Percentiles rank a stretch among this genome's conserved stretches.
Conservation (phyloP, 1,139 yeast genomes). For the Scheffersomyces quercinus region DNA sequence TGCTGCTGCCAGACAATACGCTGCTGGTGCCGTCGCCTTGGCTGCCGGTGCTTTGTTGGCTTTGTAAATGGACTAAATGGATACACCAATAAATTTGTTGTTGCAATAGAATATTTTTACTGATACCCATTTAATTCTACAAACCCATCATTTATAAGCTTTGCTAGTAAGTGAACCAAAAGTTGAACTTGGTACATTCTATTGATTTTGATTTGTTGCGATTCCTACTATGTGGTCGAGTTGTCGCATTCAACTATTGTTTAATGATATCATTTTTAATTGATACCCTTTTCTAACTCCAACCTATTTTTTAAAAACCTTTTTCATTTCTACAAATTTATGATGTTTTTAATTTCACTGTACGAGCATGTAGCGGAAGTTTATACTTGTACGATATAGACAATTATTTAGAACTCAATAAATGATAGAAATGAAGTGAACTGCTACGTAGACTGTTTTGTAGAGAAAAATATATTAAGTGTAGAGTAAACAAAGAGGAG, state of each 20-base stretch:
- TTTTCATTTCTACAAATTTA: neutral
- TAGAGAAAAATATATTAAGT: too few species aligned
- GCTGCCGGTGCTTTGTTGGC: conserved; percentile 57
- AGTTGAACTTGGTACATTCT: too few species aligned
- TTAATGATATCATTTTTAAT: neutral
- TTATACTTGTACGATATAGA: neutral
- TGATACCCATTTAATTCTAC: too few species aligned
- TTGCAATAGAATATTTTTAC: too few species aligned
- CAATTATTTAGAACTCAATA: neutral
- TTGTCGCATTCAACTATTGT: neutral
- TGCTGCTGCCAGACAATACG: conserved; percentile 27
- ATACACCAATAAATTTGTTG: too few species aligned
- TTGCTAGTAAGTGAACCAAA: too few species aligned
- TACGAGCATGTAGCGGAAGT: neutral
- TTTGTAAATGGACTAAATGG: conserved; percentile 31
- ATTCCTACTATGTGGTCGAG: too few species aligned
- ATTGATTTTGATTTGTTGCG: too few species aligned
- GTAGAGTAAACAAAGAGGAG: too few species aligned
- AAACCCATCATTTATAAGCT: too few species aligned
- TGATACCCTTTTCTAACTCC: neutral
- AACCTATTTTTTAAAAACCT: neutral
- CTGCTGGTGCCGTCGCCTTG: conserved; percentile 50
- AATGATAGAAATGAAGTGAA: neutral
- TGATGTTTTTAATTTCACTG: neutral
- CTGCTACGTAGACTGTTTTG: too few species aligned